Evolutionary conservation across 805 yeast genomes (phyloP).

Genomic region (Danielozyma ontarioensis): DNA sequence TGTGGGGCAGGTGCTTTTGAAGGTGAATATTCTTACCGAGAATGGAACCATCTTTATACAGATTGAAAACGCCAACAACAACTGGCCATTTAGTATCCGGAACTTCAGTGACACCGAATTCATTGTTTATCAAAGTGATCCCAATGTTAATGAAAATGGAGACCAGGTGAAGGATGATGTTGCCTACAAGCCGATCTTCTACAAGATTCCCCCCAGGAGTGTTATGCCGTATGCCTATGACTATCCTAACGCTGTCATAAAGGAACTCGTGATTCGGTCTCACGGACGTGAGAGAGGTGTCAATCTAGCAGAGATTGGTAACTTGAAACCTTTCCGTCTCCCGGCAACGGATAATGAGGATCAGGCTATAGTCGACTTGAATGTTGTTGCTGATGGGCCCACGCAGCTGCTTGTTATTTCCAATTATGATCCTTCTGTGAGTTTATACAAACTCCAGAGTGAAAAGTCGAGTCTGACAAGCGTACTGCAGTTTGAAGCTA

Average conservation of each 20-base stretch:
- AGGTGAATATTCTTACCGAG: conserved; percentile 73
- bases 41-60: conserved; percentile 77
- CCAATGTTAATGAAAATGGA: conserved; percentile 61
- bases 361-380: conserved; percentile 66
- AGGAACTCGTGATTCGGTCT: conserved; percentile 70
- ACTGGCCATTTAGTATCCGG: conserved; percentile 91
- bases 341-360: conserved; percentile 41
- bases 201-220: conserved; percentile 79
- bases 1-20: conserved; percentile 64
- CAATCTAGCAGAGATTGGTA: conserved; percentile 91
- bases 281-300: conserved; percentile 72
- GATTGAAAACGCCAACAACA: conserved; percentile 62
- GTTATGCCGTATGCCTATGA: conserved; percentile 99
- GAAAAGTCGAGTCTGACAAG: conserved; percentile 20
- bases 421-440: conserved; percentile 70
- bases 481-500: conserved; percentile 50
- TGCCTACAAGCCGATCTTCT: conserved; percentile 71
- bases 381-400: conserved; percentile 95
- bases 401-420: conserved; percentile 83
- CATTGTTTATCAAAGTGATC: conserved; percentile 81
- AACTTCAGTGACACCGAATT: conserved; percentile 89
- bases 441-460: conserved; percentile 59
- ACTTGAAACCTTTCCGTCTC: conserved; percentile 77
- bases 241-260: conserved; percentile 83
- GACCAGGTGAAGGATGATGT: conserved; percentile 43